Percentiles rank a stretch among this genome's conserved stretches.
These are phyloP conservation scores for Lentinus polychrous DNA, from an alignment of 1,284 basidiomycete genomes.

Conservation along the genomic window DNA sequence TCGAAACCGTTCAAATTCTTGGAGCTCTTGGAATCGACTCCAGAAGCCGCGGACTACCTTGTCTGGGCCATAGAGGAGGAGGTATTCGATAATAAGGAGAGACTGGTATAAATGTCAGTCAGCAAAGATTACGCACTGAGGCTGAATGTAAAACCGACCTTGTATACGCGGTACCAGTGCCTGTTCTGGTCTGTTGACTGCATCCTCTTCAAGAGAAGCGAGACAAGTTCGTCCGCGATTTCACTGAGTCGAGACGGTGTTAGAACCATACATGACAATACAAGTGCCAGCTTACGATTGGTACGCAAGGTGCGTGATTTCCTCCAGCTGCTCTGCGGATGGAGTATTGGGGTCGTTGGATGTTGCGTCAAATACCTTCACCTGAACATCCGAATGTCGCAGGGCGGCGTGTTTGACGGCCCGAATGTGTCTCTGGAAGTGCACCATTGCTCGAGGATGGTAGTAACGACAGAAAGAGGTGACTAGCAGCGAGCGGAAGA, in stretches of 20 bases:
- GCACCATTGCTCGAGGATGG: background rate
- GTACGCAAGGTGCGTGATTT: constrained; percentile 92
- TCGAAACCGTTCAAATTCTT: no score
- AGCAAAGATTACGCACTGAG: background rate
- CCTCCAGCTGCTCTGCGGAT: constrained; percentile 95
- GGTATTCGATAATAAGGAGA: constrained; percentile 90
- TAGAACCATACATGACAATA: background rate
- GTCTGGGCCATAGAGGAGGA: constrained; percentile 90
- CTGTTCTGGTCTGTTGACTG: constrained; percentile 90
- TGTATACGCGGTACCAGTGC: constrained; percentile 99
- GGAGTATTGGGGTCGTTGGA: constrained; percentile 98
- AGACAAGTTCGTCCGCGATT: constrained; percentile 98
- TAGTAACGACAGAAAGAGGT: background rate
- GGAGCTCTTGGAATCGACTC: no score
- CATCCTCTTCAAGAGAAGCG: constrained; percentile 96
- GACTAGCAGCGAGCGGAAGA: background rate
- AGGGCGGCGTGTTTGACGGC: constrained; percentile 91
- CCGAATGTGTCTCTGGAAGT: constrained; percentile 59
- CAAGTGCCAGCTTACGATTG: constrained; percentile 67
- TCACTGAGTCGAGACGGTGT: constrained; percentile 40
- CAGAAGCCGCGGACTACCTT: no score
- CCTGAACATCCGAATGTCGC: constrained; percentile 85
- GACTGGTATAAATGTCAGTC: constrained; percentile 42
- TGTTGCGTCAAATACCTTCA: constrained; percentile 93
- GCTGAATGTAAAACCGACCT: constrained; percentile 42